phyloP scores from a whole-genome alignment of 306 rosid species.

The Sicyos edulis region DNA sequence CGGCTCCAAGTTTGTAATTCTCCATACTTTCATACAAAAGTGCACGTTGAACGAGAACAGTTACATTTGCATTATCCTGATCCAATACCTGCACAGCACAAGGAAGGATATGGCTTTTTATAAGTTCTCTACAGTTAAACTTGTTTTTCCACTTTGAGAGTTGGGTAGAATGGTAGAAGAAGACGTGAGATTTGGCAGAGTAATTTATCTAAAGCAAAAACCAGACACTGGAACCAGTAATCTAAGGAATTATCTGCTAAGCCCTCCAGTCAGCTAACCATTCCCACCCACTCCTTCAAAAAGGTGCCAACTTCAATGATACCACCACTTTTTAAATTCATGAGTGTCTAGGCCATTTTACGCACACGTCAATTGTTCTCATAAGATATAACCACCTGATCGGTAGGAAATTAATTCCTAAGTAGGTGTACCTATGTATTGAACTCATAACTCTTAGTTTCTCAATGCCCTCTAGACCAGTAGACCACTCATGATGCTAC shows the following conservation, averaged over 20 bases:
- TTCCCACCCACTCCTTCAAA: background rate
- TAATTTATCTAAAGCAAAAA: background rate
- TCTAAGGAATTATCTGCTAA: background rate
- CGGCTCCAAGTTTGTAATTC: constrained; percentile 92
- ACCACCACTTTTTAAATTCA: too few relatives aligned
- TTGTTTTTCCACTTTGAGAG: background rate
- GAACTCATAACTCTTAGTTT: too few relatives aligned
- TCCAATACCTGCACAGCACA: constrained; percentile 58
- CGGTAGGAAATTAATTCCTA: too few relatives aligned
- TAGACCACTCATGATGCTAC: background rate
- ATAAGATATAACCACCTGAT: too few relatives aligned
- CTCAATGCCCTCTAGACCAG: too few relatives aligned
- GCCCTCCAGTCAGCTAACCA: constrained; percentile 9
- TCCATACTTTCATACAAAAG: constrained; percentile 97
- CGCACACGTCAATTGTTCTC: too few relatives aligned
- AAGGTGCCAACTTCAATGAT: background rate
- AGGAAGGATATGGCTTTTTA: constrained; percentile 20
- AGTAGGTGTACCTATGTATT: too few relatives aligned
- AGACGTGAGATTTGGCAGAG: background rate
- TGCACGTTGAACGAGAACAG: constrained; percentile 90
- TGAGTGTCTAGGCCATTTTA: too few relatives aligned
- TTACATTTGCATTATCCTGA: constrained; percentile 51
- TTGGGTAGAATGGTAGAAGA: background rate
- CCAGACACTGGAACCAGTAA: background rate
- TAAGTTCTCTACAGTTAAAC: background rate